phyloP scores from a whole-genome alignment of 2,329 filamentous ascomycete genomes.

The Pseudogymnoascus sp. region DNA sequence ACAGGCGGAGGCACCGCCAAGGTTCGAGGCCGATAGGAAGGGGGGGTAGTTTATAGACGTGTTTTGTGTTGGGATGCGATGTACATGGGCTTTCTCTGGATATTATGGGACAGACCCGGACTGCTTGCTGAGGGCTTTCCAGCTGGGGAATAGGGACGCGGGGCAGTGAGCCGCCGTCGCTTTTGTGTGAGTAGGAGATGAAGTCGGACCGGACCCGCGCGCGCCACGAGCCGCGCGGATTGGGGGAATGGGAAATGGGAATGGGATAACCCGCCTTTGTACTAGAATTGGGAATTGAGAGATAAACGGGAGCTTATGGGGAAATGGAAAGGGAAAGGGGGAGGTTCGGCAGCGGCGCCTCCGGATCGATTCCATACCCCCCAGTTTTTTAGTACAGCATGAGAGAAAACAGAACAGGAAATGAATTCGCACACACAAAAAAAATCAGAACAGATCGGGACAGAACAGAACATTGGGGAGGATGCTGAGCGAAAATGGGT shows the following conservation, averaged over 20 bases:
- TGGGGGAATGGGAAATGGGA: neutral
- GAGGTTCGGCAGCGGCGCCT: neutral
- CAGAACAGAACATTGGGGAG: neutral
- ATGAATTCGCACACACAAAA: neutral
- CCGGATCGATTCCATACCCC: no score
- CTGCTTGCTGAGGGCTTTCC: neutral
- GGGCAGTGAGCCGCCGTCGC: neutral
- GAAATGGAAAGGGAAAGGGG: neutral
- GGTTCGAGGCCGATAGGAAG: neutral
- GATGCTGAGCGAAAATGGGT: no score
- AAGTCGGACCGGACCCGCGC: neutral
- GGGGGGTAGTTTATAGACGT: neutral
- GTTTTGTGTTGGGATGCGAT: neutral
- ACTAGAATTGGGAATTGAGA: neutral
- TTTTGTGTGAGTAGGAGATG: neutral
- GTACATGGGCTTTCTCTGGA: conserved; percentile 1
- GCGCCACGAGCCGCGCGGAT: neutral
- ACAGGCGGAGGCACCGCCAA: neutral
- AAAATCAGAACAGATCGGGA: neutral
- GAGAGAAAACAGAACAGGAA: neutral
- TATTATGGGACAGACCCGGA: neutral
- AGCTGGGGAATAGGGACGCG: neutral
- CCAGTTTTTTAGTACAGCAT: neutral
- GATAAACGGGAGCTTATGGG: neutral
- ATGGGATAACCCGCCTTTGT: neutral